phyloP scores from a whole-genome alignment of 2,329 filamentous ascomycete genomes.

The Geosmithia putterillii region DNA sequence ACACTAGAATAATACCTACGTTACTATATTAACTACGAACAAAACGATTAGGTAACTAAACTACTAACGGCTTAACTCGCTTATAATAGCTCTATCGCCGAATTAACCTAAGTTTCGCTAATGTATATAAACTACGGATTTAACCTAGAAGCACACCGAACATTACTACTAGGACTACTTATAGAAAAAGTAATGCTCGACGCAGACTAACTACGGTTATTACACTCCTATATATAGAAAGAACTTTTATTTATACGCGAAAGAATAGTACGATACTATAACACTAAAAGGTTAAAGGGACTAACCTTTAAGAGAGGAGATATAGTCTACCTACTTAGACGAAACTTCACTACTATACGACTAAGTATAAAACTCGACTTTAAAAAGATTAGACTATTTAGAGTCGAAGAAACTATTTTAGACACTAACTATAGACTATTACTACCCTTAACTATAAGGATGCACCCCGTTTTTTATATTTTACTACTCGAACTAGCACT shows the following conservation, averaged over 20 bases:
- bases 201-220: conserved; percentile 2
- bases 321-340: too few species aligned
- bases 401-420: conserved; percentile 6
- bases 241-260: conserved; percentile 3
- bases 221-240: conserved; percentile 5
- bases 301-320: too few species aligned
- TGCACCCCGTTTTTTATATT: too few species aligned
- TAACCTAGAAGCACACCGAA: conserved; percentile 1
- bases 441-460: too few species aligned
- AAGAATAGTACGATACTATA: conserved; percentile 6
- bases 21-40: too few species aligned
- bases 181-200: conserved; percentile 3
- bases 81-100: conserved; percentile 3
- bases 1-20: too few species aligned
- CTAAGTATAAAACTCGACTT: conserved; percentile 7
- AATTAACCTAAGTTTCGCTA: conserved; percentile 2
- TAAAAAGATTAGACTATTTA: conserved; percentile 9
- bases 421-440: conserved; percentile 9
- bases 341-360: too few species aligned
- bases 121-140: conserved; percentile 4
- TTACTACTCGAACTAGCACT: too few species aligned
- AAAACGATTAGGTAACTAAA: too few species aligned
- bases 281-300: conserved; percentile 6
- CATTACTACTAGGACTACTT: not conserved
- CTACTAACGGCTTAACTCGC: too few species aligned